Evolutionary conservation across 148 eudicot genomes (phyloP).

Genomic region (Rhododendron vialii): DNA sequence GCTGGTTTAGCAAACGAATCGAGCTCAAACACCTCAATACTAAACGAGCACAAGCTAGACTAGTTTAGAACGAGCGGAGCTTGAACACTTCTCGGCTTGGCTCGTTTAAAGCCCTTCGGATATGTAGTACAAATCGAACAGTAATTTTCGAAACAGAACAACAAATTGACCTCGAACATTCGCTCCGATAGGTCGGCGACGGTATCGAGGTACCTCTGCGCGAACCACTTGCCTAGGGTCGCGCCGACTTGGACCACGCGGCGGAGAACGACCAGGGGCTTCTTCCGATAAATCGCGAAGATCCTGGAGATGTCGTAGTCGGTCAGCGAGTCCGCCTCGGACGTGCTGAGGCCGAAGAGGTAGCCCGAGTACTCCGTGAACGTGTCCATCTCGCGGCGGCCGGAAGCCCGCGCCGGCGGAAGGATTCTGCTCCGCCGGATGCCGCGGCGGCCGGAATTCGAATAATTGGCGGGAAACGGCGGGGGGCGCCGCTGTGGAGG

Average conservation of each 20-base stretch:
- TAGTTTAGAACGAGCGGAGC: background rate
- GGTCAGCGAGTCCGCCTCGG: constrained; percentile 58
- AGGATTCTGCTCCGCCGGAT: background rate
- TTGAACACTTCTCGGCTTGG: background rate
- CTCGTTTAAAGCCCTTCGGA: background rate
- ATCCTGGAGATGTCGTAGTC: constrained; percentile 63
- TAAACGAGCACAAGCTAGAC: background rate
- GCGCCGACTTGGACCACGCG: constrained; percentile 65
- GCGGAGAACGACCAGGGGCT: constrained; percentile 58
- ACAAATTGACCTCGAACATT: constrained; percentile 66
- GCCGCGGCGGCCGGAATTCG: constrained; percentile 6
- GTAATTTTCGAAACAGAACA: background rate
- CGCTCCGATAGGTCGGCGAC: constrained; percentile 55
- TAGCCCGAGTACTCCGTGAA: constrained; percentile 81
- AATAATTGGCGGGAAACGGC: background rate
- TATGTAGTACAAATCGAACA: background rate
- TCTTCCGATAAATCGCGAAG: constrained; percentile 44
- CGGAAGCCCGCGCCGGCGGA: constrained; percentile 2
- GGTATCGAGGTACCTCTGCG: constrained; percentile 52
- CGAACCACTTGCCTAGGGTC: constrained; percentile 78
- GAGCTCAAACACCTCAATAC: background rate
- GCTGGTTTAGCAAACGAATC: background rate
- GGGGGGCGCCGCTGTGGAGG: constrained; percentile 13
- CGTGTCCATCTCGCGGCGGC: constrained; percentile 42
- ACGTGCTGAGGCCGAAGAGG: constrained; percentile 55